phyloP scores from a whole-genome alignment of 129 eudicot species.

The Flaveria trinervia region DNA sequence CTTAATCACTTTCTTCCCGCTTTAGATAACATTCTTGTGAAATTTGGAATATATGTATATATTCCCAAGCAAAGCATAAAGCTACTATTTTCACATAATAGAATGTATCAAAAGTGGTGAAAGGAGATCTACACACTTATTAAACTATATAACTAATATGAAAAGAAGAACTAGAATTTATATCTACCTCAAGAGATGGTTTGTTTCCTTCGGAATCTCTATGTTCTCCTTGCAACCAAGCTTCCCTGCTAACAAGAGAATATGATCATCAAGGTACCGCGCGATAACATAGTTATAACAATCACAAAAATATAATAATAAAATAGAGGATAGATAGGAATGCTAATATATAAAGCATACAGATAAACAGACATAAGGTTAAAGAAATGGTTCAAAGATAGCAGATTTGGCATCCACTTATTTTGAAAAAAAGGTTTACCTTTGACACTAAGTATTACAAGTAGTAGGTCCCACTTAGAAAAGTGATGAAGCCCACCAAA shows the following conservation, averaged over 20 bases:
- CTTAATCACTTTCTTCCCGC: conserved; percentile 41
- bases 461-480: conserved; percentile 45
- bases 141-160: conserved; percentile 16
- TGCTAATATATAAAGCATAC: conserved; percentile 13
- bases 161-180: not conserved
- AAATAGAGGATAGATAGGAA: conserved; percentile 1
- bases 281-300: no score
- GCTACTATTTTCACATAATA: conserved; percentile 34
- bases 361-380: conserved; percentile 25
- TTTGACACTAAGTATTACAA: conserved; percentile 44
- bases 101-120: conserved; percentile 39
- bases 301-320: no score
- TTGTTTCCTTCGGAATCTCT: conserved; percentile 58
- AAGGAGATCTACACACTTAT: conserved; percentile 35
- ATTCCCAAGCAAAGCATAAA: conserved; percentile 51
- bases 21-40: conserved; percentile 47
- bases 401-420: conserved; percentile 39
- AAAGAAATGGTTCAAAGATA: conserved; percentile 37
- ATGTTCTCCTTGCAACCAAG: conserved; percentile 88
- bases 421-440: conserved; percentile 30
- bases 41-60: conserved; percentile 31
- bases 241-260: conserved; percentile 64
- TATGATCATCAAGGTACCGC: no score
- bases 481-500: conserved; percentile 55
- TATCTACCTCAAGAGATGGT: conserved; percentile 71